These are phyloP conservation scores for Prunus fruticosa DNA, from an alignment of 306 rosid species.

Conservation along the genomic window DNA sequence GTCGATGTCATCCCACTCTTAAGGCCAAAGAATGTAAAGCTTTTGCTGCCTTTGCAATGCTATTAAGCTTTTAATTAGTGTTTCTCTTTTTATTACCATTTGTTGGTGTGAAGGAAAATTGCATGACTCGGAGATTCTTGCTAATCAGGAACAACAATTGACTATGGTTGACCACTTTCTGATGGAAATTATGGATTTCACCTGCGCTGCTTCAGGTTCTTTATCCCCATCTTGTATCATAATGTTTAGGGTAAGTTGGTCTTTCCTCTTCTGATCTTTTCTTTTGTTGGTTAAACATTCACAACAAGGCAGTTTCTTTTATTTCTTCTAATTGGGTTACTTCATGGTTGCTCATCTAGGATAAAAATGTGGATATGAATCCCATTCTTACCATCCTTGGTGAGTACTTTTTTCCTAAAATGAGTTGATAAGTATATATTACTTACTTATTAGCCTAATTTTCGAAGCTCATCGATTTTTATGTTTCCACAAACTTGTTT, in stretches of 20 bases:
- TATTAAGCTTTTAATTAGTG: background rate
- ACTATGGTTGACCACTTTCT: conserved; percentile 27
- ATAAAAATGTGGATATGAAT: conserved; percentile 28
- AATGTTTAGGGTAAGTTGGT: conserved; percentile 40
- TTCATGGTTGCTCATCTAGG: conserved; percentile 24
- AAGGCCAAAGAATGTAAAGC: conserved; percentile 23
- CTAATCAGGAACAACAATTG: background rate
- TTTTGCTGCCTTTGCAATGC: background rate
- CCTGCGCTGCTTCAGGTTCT: conserved; percentile 24
- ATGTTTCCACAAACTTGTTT: background rate
- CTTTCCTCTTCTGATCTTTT: background rate
- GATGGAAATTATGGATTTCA: conserved; percentile 15
- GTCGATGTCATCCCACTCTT: conserved; percentile 47
- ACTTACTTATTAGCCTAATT: too few relatives aligned
- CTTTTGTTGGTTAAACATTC: background rate
- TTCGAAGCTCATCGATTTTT: background rate
- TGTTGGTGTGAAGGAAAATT: background rate
- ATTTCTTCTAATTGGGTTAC: background rate
- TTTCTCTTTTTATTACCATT: background rate
- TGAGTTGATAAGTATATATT: too few relatives aligned
- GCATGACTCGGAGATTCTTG: background rate
- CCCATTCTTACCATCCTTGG: conserved; percentile 26
- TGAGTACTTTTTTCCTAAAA: conserved; percentile 4
- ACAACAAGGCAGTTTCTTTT: background rate
- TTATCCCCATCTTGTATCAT: conserved; percentile 31